These are phyloP conservation scores for Ceratobasidium sp. DNA, from an alignment of 1,284 basidiomycete genomes.

Conservation along the genomic window DNA sequence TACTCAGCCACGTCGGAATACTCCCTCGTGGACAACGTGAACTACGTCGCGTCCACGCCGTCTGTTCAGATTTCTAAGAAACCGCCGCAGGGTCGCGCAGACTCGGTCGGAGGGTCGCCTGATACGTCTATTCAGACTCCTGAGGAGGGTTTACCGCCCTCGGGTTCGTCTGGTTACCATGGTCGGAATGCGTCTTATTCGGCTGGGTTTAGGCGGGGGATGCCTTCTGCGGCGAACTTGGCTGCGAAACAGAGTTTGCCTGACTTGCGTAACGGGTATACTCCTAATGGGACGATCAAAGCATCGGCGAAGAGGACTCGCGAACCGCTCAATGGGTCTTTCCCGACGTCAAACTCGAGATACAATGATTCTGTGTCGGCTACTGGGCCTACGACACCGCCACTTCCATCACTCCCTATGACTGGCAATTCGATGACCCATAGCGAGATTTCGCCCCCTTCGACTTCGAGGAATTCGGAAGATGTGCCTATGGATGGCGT, in stretches of 20 bases:
- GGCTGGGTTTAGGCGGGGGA: constrained; percentile 54
- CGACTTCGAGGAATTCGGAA: not conserved
- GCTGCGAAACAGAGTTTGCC: constrained; percentile 86
- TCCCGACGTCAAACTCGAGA: constrained; percentile 61
- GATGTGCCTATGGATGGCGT: constrained; percentile 77
- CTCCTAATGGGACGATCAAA: constrained; percentile 40
- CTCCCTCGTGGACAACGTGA: constrained; percentile 37
- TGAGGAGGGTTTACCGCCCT: constrained; percentile 61
- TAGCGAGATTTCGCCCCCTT: constrained; percentile 28
- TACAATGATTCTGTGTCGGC: constrained; percentile 52
- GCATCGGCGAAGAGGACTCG: constrained; percentile 15
- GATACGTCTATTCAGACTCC: constrained; percentile 69
- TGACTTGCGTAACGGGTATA: constrained; percentile 73
- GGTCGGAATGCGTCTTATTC: constrained; percentile 69
- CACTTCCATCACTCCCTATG: not conserved
- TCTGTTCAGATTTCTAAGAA: constrained; percentile 28
- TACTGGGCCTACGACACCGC: constrained; percentile 11
- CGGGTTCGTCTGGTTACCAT: constrained; percentile 56
- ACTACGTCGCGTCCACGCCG: constrained; percentile 21
- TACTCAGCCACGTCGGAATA: constrained; percentile 39
- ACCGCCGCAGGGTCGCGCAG: constrained; percentile 7
- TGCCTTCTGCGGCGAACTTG: constrained; percentile 55
- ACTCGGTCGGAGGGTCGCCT: constrained; percentile 55
- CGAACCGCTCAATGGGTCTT: constrained; percentile 57
- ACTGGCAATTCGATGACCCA: constrained; percentile 1